Percentiles rank a stretch among this genome's conserved stretches.
Evolutionary conservation across 2,329 filamentous ascomycete species (phyloP).

Genomic region (Nemania bipapillata): DNA sequence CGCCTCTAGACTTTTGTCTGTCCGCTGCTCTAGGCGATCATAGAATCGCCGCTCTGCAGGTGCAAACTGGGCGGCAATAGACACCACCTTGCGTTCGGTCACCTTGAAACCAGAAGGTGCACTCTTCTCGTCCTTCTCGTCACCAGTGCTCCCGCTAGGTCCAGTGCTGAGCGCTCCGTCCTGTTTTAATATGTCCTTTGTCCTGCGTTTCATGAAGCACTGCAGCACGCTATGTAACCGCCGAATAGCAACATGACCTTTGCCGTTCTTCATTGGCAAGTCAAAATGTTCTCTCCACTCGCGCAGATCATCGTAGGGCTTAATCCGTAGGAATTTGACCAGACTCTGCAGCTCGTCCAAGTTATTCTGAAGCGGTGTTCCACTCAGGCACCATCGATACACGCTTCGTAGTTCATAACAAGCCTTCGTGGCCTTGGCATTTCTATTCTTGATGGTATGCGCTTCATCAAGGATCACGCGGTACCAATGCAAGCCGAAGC

Average conservation of each 20-base stretch:
- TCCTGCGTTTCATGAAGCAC: conserved; percentile 98
- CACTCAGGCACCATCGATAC: conserved; percentile 95
- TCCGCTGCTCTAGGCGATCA: conserved; percentile 80
- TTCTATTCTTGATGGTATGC: conserved; percentile 98
- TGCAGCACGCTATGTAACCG: conserved; percentile 85
- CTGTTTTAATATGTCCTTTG: conserved; percentile 93
- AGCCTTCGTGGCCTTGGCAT: conserved; percentile 93
- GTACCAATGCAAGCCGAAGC: conserved; percentile 94
- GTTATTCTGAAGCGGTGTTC: conserved; percentile 98
- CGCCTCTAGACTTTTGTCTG: conserved; percentile 84
- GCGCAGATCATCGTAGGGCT: conserved; percentile 85
- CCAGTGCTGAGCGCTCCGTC: conserved; percentile 83
- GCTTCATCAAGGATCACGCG: conserved; percentile 95
- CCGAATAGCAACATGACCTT: conserved; percentile 87
- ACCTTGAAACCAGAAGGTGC: conserved; percentile 81
- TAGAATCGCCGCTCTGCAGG: conserved; percentile 87
- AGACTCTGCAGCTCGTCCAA: conserved; percentile 94
- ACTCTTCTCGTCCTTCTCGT: conserved; percentile 59
- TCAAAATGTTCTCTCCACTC: conserved; percentile 95
- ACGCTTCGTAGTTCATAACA: conserved; percentile 85
- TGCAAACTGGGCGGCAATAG: conserved; percentile 80
- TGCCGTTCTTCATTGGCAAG: conserved; percentile 86
- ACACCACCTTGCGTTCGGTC: conserved; percentile 87
- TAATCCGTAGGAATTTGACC: conserved; percentile 90
- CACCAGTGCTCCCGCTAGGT: conserved; percentile 67